phyloP scores from a whole-genome alignment of 2,329 filamentous ascomycete genomes.

The Nannizziopsis barbatae region DNA sequence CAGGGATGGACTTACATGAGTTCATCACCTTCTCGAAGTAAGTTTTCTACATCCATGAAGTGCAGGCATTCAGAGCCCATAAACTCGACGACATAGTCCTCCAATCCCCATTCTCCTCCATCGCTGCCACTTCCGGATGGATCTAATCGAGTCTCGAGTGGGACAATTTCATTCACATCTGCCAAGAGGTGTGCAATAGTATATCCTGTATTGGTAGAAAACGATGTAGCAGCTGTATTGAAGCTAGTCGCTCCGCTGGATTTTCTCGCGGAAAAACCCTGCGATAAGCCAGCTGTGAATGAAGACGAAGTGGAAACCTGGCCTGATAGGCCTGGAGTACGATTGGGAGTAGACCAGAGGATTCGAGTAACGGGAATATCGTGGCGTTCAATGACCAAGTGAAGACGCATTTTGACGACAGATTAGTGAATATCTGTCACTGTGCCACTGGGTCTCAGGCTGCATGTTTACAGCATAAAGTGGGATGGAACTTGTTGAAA shows the following conservation, averaged over 20 bases:
- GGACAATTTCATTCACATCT: constrained; percentile 66
- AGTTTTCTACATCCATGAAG: constrained; percentile 58
- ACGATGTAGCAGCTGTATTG: constrained; percentile 14
- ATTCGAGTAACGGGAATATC: constrained; percentile 60
- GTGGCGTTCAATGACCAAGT: constrained; percentile 61
- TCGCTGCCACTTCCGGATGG: constrained; percentile 15
- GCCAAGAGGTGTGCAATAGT: constrained; percentile 68
- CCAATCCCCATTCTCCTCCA: constrained; percentile 58
- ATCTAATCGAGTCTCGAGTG: constrained; percentile 56
- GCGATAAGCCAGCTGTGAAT: constrained; percentile 17
- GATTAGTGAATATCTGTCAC: background rate
- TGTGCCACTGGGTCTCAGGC: background rate
- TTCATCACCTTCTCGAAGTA: constrained; percentile 74
- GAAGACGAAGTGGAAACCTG: constrained; percentile 21
- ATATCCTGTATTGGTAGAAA: constrained; percentile 35
- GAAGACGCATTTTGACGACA: constrained; percentile 51
- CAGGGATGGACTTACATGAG: constrained; percentile 51
- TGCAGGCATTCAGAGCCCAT: constrained; percentile 79
- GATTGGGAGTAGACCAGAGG: constrained; percentile 52
- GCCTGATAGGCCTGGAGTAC: constrained; percentile 9
- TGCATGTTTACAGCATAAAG: too few species aligned
- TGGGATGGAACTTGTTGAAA: too few species aligned
- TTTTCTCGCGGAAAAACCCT: constrained; percentile 23
- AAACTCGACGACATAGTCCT: constrained; percentile 80
- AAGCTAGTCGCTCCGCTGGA: constrained; percentile 27